Evolutionary conservation across 2,329 filamentous ascomycete species (phyloP).

Genomic region (Aspergillus arachidicola): DNA sequence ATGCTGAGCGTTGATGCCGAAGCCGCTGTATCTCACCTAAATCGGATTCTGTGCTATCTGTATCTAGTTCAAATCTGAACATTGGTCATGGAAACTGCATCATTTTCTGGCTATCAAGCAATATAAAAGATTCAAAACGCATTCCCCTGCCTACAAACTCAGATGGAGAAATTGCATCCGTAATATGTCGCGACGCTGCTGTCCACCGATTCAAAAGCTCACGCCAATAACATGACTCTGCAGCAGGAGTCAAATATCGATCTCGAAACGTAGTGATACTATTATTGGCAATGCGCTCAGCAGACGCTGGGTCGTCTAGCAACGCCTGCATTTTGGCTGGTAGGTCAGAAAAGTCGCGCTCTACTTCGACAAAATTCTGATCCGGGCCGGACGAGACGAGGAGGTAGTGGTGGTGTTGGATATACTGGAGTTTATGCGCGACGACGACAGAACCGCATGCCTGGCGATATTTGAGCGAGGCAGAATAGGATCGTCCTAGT

Average conservation of each 20-base stretch:
- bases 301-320: slow-evolving; percentile 39
- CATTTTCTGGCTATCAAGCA: slow-evolving; percentile 32
- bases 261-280: slow-evolving; percentile 50
- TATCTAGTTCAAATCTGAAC: not conserved
- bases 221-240: slow-evolving; percentile 57
- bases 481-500: slow-evolving; percentile 49
- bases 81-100: slow-evolving; percentile 19
- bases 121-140: slow-evolving; percentile 36
- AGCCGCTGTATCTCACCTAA: no score
- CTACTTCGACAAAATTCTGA: slow-evolving; percentile 53
- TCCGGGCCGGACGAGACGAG: slow-evolving; percentile 45
- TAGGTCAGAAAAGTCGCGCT: slow-evolving; percentile 60
- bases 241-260: slow-evolving; percentile 53
- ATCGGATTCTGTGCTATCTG: no score
- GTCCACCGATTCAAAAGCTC: slow-evolving; percentile 39
- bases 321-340: slow-evolving; percentile 41
- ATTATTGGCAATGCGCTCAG: slow-evolving; percentile 51
- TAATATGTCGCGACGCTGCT: slow-evolving; percentile 25
- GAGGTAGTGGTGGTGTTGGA: slow-evolving; percentile 52
- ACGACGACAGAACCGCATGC: slow-evolving; percentile 53
- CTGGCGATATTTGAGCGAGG: slow-evolving; percentile 54
- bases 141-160: slow-evolving; percentile 18
- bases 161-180: slow-evolving; percentile 19
- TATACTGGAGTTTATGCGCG: slow-evolving; percentile 50
- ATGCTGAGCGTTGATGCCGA: not conserved